Percentiles rank a stretch among this genome's conserved stretches.
Evolutionary conservation across 2,329 filamentous ascomycete genomes (phyloP).

Genomic region (Xylaria sp.): DNA sequence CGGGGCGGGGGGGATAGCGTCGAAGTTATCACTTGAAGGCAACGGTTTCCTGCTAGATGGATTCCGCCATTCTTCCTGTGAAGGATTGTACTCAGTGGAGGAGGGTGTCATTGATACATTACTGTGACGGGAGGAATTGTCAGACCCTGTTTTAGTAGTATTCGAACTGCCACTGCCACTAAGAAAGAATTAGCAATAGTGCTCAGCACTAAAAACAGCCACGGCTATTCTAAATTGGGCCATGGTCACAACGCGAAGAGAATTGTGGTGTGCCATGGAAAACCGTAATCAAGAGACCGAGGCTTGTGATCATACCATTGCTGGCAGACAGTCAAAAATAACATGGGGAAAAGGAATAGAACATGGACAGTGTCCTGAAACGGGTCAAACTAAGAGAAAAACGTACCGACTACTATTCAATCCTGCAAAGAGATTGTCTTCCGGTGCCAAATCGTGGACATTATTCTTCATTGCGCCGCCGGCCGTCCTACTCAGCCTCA

Average conservation of each 20-base stretch:
- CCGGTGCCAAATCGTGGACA: constrained; percentile 46
- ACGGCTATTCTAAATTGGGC: constrained; percentile 29
- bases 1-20: constrained; percentile 41
- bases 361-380: too few relatives aligned
- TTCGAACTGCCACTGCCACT: constrained; percentile 67
- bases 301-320: background rate
- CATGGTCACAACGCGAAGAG: constrained; percentile 18
- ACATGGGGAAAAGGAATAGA: too few relatives aligned
- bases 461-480: constrained; percentile 48
- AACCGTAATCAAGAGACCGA: background rate
- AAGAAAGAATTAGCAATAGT: constrained; percentile 41
- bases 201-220: constrained; percentile 44
- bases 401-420: constrained; percentile 63
- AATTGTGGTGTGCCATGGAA: background rate
- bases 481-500: constrained; percentile 47
- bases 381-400: constrained; percentile 13
- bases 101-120: constrained; percentile 67
- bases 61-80: constrained; percentile 49
- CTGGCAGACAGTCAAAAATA: background rate
- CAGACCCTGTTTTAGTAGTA: constrained; percentile 64
- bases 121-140: constrained; percentile 67
- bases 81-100: constrained; percentile 52
- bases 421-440: constrained; percentile 64
- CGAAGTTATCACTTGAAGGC: constrained; percentile 46
- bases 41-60: constrained; percentile 46